Evolutionary conservation across 1,284 basidiomycete species (phyloP).

Genomic region (Thecaphora thlaspeos): DNA sequence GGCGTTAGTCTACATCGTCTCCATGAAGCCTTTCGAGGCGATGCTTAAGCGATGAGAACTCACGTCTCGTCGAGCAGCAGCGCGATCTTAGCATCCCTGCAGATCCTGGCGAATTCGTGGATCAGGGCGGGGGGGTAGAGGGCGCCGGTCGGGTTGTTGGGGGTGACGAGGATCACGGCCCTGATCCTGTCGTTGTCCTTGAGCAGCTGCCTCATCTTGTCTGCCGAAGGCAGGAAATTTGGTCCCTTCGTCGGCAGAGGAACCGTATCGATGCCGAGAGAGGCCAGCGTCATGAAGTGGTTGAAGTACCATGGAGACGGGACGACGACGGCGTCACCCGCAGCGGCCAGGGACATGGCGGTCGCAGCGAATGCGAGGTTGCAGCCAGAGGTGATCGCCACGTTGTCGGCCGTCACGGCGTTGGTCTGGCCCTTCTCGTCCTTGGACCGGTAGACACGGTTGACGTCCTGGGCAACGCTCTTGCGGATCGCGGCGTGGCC

Average conservation of each 20-base stretch:
- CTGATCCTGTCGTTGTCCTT: constrained; percentile 62
- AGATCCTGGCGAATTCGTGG: constrained; percentile 68
- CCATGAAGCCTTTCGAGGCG: neutral
- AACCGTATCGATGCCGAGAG: constrained; percentile 61
- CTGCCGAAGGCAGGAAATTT: constrained; percentile 66
- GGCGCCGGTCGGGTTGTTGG: constrained; percentile 70
- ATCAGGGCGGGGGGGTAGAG: constrained; percentile 69
- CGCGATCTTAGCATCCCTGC: constrained; percentile 65
- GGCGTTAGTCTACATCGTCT: neutral
- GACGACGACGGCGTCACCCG: constrained; percentile 74
- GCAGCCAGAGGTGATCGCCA: constrained; percentile 66
- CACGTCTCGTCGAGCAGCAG: constrained; percentile 66
- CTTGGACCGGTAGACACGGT: constrained; percentile 63
- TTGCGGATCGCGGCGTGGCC: constrained; percentile 67
- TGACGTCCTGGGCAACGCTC: constrained; percentile 70
- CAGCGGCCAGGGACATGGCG: constrained; percentile 68
- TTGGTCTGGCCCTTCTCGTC: constrained; percentile 51
- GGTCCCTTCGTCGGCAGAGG: constrained; percentile 66
- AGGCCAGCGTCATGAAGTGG: constrained; percentile 66
- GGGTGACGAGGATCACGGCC: constrained; percentile 64
- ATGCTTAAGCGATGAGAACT: no score
- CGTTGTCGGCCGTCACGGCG: constrained; percentile 42
- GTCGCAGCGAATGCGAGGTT: constrained; percentile 71
- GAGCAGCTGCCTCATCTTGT: constrained; percentile 64
- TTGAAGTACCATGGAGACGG: constrained; percentile 68